Evolutionary conservation across 179 eudicot species (phyloP), one percentile per base, ranked within the genome.

Genomic region (Beta corolliflora): DNA sequence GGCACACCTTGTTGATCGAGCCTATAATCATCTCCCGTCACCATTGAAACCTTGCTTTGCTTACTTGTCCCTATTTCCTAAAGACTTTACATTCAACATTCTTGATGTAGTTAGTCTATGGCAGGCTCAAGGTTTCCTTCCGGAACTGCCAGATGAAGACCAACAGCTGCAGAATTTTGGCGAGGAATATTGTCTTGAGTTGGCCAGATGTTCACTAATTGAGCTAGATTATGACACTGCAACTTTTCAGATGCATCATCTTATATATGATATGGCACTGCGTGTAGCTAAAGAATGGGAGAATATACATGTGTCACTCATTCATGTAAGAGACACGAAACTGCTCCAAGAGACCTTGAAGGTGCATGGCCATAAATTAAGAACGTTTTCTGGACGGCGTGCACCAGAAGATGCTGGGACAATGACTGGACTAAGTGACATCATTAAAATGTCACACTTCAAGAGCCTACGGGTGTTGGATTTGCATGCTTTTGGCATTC

Each of bases 391-490:
- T 58, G 7, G 19, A 18, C 15, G 4, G 7, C 14, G 2, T 56
- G 59, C 19, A 58, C 7, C 19, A 58, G 61, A 5, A 58, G 61
- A 58, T 58, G 61, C 19, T 58, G n/a, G 61, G 0, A 36, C 41
- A 58, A 14, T 5, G n/a, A 14, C 18, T 18, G 6, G 5, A 14
- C 14, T 16, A 14, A 3, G 15, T 16, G 19, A 58, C 15, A 16
- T 58, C 18, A 5, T 58, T 15, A 5, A 0, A 58, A 14, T 58
- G 61, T 6, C 55, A 29, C 10, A 23, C 23, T 66, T 48, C 13
- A 73, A 66, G 72, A 14, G 80, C 58, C 23, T 85, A 3, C 77
- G 80, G 48, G 81, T 82, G 41, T 36, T 85, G 68, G 81, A 82
- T 55, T 36, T 85, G 19, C 50, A 75, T 29, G 69, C 67, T 54